Evolutionary conservation across 306 rosid species (phyloP), one percentile per base, ranked within the genome.

Genomic region (Elaeagnus macrophylla): DNA sequence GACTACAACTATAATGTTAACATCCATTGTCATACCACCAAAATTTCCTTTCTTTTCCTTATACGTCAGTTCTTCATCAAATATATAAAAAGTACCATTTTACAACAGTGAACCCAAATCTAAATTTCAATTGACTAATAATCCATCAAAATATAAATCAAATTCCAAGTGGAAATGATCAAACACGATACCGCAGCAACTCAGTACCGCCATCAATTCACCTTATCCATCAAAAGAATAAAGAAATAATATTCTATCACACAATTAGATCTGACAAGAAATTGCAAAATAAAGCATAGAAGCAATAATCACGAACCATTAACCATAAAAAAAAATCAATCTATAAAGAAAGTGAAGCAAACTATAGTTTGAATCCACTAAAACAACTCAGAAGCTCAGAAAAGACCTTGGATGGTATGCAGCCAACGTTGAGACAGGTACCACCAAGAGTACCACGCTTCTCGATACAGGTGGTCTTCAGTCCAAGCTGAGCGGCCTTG

Each of bases 381-480:
- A 7, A 13, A 38, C 6, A 19, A 5, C 0, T n/a, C 1, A 8
- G 17, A 7, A 59, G 20, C 46, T 7, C 5, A 37, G 20, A 11
- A 2, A 5, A 37, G 15, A 90, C 99, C 99, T 91, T 91, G 40
- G 97, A 91, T 38, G 97, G 96, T 72, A 91, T 91, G 64, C 97
- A 91, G n/a, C 96, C 99, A 0, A 93, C 96, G 78, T 93, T 93
- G 59, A 93, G 99, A 60, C 99, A 93, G 46, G 99, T 93, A 6
- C 99, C 99, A 14, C 99, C 99, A 9, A 93, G 99, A 59, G 96
- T 12, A 4, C 96, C 96, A 36, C 95, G 96, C 88, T 87, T 93
- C 81, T 93, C 99, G 77, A 93, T 82, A 70, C 99, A 93, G 56
- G 99, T 79, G 54, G 99, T 93, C 69, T 87, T 93, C 59, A 93